Conservation (phyloP, 2,329 filamentous ascomycete species). For the Bipolaris cookei region DNA sequence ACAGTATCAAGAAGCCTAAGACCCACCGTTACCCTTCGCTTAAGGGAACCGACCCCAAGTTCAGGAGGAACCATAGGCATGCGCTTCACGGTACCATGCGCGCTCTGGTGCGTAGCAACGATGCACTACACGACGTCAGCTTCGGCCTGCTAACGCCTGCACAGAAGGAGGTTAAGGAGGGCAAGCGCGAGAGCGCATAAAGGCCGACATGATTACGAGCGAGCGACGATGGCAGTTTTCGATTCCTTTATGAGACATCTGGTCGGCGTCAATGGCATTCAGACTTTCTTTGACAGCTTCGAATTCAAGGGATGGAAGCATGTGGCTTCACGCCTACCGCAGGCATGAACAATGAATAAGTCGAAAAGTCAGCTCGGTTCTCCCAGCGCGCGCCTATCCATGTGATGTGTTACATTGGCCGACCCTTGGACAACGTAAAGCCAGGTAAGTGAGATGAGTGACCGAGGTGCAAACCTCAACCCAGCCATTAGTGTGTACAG, state of each 20-base stretch:
- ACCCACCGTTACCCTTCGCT: constrained; percentile 98
- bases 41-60: constrained; percentile 99
- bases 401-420: constrained; percentile 31
- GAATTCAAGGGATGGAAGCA: constrained; percentile 44
- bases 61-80: constrained; percentile 99
- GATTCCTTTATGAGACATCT: constrained; percentile 50
- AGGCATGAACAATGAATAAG: constrained; percentile 49
- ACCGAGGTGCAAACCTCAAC: constrained; percentile 25
- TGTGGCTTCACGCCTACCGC: constrained; percentile 39
- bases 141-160: constrained; percentile 35
- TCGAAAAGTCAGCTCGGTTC: constrained; percentile 43
- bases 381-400: constrained; percentile 24
- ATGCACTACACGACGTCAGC: background rate
- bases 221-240: constrained; percentile 46
- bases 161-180: constrained; percentile 97
- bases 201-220: constrained; percentile 43
- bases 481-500: constrained; percentile 75
- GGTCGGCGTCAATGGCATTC: constrained; percentile 52
- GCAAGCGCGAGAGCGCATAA: constrained; percentile 88
- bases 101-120: constrained; percentile 77
- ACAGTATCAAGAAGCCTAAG: constrained; percentile 99
- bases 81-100: constrained; percentile 98
- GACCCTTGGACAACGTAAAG: constrained; percentile 5
- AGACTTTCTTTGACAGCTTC: constrained; percentile 48
- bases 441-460: constrained; percentile 19